A percentile compares a stretch with the other conserved stretches of the same genome.
These are phyloP conservation scores for Domatiomyces globalis DNA, from an alignment of 2,329 filamentous ascomycete genomes.

Conservation along the genomic window DNA sequence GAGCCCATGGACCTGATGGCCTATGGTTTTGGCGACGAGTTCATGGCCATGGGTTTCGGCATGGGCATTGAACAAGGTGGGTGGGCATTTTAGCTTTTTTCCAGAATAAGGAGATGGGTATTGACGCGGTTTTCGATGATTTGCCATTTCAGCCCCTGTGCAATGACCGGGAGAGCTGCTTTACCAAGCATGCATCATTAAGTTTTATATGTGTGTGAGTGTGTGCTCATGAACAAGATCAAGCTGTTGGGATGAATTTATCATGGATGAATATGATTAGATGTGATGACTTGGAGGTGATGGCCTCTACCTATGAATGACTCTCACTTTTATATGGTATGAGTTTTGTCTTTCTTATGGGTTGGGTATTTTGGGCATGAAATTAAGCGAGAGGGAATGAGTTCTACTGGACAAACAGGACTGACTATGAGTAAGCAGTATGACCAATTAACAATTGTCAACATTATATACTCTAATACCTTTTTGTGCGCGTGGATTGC, in stretches of 20 bases:
- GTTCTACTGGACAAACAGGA: too few relatives aligned
- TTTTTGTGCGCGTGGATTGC: too few relatives aligned
- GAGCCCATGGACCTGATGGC: conserved; percentile 15
- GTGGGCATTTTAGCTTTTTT: conserved; percentile 3
- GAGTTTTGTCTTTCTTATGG: too few relatives aligned
- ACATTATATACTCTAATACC: too few relatives aligned
- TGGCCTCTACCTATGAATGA: too few relatives aligned
- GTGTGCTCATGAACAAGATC: neutral
- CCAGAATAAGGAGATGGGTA: neutral
- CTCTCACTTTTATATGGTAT: too few relatives aligned
- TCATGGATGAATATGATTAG: neutral
- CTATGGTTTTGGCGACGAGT: conserved; percentile 18
- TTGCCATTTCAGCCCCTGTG: neutral
- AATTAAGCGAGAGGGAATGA: too few relatives aligned
- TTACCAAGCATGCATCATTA: too few relatives aligned
- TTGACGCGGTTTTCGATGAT: neutral
- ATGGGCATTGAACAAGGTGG: conserved; percentile 15
- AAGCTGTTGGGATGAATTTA: conserved; percentile 17
- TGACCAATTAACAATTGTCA: too few relatives aligned
- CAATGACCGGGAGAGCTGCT: neutral
- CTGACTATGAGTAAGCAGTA: too few relatives aligned
- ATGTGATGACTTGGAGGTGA: neutral
- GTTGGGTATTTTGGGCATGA: too few relatives aligned
- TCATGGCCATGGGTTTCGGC: conserved; percentile 18
- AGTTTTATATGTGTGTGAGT: too few relatives aligned